A percentile compares a stretch with the other conserved stretches of the same genome.
Evolutionary conservation across 176 grass and related monocot genomes (phyloP).

Genomic region (Elymus sibiricus): DNA sequence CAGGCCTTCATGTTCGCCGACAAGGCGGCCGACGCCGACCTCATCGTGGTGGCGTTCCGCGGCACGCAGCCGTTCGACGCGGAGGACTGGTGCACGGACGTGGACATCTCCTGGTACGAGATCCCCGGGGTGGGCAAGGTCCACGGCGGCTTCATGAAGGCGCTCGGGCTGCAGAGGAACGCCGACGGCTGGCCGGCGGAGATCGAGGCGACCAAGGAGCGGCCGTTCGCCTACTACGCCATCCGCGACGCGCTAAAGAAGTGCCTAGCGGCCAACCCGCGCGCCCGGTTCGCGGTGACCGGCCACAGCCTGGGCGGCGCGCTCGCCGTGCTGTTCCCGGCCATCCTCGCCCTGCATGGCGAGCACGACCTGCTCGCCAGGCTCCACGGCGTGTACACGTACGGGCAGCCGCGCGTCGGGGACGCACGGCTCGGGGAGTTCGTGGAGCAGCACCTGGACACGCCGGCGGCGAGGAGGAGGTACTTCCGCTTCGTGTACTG

Average conservation of each 20-base stretch:
- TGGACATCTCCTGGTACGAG: constrained; percentile 73
- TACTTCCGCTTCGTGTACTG: constrained; percentile 78
- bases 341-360: constrained; percentile 48
- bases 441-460: constrained; percentile 23
- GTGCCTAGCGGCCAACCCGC: constrained; percentile 32
- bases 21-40: constrained; percentile 48
- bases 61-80: constrained; percentile 70
- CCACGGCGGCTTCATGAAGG: constrained; percentile 74
- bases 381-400: constrained; percentile 72
- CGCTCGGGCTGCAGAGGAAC: constrained; percentile 49
- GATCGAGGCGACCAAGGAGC: background rate
- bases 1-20: constrained; percentile 76
- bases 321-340: constrained; percentile 64
- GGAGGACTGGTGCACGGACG: constrained; percentile 69
- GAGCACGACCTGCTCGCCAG: constrained; percentile 27
- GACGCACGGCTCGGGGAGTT: constrained; percentile 47
- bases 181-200: constrained; percentile 29
- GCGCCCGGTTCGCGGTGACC: constrained; percentile 50
- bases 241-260: constrained; percentile 46
- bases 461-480: background rate
- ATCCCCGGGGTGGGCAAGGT: constrained; percentile 49
- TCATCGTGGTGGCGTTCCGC: constrained; percentile 56
- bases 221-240: constrained; percentile 64
- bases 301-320: constrained; percentile 88
- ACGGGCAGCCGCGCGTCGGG: constrained; percentile 74